These are phyloP conservation scores for Amanita polypyramis DNA, from an alignment of 768 basidiomycete genomes.

Conservation along the genomic window DNA sequence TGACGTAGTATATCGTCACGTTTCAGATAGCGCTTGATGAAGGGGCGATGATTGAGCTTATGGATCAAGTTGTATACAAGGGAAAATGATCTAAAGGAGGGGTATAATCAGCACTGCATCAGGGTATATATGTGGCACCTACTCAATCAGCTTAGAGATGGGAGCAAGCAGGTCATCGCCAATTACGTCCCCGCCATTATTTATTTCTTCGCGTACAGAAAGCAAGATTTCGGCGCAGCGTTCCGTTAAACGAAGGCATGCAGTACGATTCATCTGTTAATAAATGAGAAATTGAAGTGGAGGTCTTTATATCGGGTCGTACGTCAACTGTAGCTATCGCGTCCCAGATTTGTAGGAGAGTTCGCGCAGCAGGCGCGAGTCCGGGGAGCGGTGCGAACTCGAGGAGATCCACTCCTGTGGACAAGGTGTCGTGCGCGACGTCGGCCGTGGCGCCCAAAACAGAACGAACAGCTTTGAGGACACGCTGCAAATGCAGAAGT, in stretches of 20 bases:
- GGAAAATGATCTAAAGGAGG: conserved; percentile 18
- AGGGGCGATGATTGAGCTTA: conserved; percentile 41
- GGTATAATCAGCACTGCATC: conserved; percentile 7
- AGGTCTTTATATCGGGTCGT: conserved; percentile 15
- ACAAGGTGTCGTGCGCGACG: conserved; percentile 26
- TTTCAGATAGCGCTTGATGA: conserved; percentile 54
- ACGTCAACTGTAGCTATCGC: conserved; percentile 44
- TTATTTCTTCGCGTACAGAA: conserved; percentile 42
- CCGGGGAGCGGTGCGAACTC: conserved; percentile 41
- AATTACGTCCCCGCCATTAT: conserved; percentile 31
- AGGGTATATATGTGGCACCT: conserved; percentile 8
- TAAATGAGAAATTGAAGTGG: not conserved
- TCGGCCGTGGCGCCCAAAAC: conserved; percentile 25
- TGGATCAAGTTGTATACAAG: conserved; percentile 30
- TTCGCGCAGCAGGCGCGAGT: conserved; percentile 35
- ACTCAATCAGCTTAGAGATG: conserved; percentile 35
- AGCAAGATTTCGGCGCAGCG: conserved; percentile 50
- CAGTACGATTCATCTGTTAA: conserved; percentile 40
- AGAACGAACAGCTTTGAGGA: conserved; percentile 20
- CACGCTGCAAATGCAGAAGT: conserved; percentile 17
- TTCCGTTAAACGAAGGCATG: conserved; percentile 50
- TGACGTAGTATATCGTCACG: conserved; percentile 45
- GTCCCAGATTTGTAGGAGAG: conserved; percentile 45
- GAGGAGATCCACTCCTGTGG: conserved; percentile 24
- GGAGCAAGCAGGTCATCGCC: conserved; percentile 33